Base-by-base conservation (phyloP, 2,329 filamentous ascomycete species). In the Aciculosporium take region DNA sequence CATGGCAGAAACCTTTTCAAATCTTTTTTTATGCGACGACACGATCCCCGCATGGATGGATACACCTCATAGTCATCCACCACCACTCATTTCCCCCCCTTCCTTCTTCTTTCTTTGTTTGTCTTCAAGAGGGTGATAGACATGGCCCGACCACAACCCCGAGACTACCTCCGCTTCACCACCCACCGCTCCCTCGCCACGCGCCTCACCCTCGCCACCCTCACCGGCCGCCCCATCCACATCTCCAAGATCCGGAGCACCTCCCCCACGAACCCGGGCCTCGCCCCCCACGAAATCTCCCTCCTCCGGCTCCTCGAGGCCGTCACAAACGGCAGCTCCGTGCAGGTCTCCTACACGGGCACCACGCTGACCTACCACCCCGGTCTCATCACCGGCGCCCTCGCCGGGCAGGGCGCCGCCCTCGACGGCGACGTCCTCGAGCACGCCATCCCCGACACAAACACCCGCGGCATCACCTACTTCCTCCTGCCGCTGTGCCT, bases 291-390 rank as follows among this genome's bases (percentile, higher is more conserved):
- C 66, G 91, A 98, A 65, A 80, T 96, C 54, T 96, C 91, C 36
- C 89, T 98, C 62, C 74, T 98, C 25, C 88, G 91, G 43, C 82
- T 98, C 15, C 79, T 98, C 56, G 91, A 96, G 62, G 75, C 85
- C 51, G 73, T 98, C 53, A 98, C 91, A 56, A 98, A 98, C 69
- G 91, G 91, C 64, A 84, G 84, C 44, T 79, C 83, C 42, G 86
- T 96, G 65, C 88, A 95, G 56, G 94, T 98, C 52, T 94, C 87
- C 9, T 91, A 94, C 65, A 95, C 87, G 1, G 91, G 91, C 57
- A 96, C 91, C 0, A 88, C 86, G 1, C 75, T 98, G 42, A 81
- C 88, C 29, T 98, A 93, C 65, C 82, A 84, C 49, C 91, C 91
- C 0, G 91, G 91, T 28, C 69, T 98, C 31, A 93, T 98, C 54